These are phyloP conservation scores for Psilocybe sp. DNA, from an alignment of 768 basidiomycete species.

Conservation along the genomic window DNA sequence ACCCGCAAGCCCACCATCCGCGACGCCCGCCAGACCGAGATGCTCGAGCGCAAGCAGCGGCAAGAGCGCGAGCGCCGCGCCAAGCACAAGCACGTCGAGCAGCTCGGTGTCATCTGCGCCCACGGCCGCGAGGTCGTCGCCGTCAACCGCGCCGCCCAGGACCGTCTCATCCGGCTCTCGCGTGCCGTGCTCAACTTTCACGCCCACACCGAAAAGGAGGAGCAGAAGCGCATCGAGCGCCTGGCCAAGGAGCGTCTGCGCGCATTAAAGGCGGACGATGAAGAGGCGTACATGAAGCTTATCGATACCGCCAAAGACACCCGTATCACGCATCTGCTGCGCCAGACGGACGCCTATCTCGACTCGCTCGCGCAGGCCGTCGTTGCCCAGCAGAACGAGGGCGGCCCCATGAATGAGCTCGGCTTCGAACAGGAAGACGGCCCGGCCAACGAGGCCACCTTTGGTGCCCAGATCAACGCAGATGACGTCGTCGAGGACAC, in stretches of 20 bases:
- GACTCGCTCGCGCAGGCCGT: constrained; percentile 95
- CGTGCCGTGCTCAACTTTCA: constrained; percentile 84
- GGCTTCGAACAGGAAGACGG: constrained; percentile 66
- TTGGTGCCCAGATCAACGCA: constrained; percentile 74
- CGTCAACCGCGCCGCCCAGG: constrained; percentile 62
- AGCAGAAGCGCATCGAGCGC: constrained; percentile 94
- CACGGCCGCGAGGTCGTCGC: constrained; percentile 77
- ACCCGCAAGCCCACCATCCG: constrained; percentile 82
- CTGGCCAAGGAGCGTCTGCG: constrained; percentile 97
- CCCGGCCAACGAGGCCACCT: constrained; percentile 82
- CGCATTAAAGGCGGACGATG: constrained; percentile 96
- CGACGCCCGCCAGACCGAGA: constrained; percentile 87
- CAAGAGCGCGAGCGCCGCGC: constrained; percentile 90
- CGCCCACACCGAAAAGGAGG: constrained; percentile 90
- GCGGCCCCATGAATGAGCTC: constrained; percentile 37
- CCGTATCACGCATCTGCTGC: constrained; percentile 92
- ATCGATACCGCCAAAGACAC: constrained; percentile 99
- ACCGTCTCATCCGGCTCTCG: constrained; percentile 71
- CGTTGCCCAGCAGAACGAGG: constrained; percentile 84
- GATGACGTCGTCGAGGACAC: constrained; percentile 58
- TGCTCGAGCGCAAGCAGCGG: constrained; percentile 87
- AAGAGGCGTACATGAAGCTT: constrained; percentile 99
- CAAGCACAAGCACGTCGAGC: constrained; percentile 95
- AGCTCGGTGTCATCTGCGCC: constrained; percentile 79
- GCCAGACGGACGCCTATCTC: constrained; percentile 92